Evolutionary conservation across 768 basidiomycete species (phyloP).

Genomic region (Symmetrospora coprosmae): DNA sequence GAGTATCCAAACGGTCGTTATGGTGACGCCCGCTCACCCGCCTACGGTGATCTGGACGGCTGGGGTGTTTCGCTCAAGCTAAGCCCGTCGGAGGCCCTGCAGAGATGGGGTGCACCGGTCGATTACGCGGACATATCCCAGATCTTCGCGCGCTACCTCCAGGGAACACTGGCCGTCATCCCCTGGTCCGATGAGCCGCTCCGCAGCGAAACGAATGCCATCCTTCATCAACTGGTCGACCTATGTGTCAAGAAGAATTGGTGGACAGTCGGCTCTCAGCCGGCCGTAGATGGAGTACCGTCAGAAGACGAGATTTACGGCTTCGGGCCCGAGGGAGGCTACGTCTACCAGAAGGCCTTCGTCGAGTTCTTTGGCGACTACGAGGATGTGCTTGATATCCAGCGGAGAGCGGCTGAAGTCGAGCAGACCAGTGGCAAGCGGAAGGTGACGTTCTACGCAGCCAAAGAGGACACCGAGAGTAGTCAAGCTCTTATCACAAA

Average conservation of each 20-base stretch:
- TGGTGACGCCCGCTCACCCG: slow-evolving; percentile 91
- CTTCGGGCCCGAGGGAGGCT: slow-evolving; percentile 84
- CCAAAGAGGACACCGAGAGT: slow-evolving; percentile 56
- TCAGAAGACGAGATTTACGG: slow-evolving; percentile 70
- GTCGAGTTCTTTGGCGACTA: slow-evolving; percentile 75
- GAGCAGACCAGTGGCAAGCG: slow-evolving; percentile 47
- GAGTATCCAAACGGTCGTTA: slow-evolving; percentile 99
- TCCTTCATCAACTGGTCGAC: slow-evolving; percentile 59
- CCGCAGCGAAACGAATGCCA: slow-evolving; percentile 63
- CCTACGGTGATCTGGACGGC: slow-evolving; percentile 94
- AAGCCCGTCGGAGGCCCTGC: slow-evolving; percentile 50
- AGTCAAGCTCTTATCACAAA: slow-evolving; percentile 49
- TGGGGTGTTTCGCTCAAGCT: slow-evolving; percentile 88
- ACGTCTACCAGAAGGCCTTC: slow-evolving; percentile 94
- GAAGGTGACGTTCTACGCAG: slow-evolving; percentile 73
- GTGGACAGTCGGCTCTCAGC: slow-evolving; percentile 97
- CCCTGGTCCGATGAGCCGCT: slow-evolving; percentile 79
- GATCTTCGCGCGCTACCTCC: slow-evolving; percentile 67
- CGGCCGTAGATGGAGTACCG: slow-evolving; percentile 64
- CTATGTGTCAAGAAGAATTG: slow-evolving; percentile 58
- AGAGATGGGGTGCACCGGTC: slow-evolving; percentile 64
- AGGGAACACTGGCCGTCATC: slow-evolving; percentile 53
- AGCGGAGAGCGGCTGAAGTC: slow-evolving; percentile 24
- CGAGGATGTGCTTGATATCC: slow-evolving; percentile 35
- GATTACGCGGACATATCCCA: slow-evolving; percentile 54